phyloP scores from a whole-genome alignment of 805 yeast genomes.

The Yarrowia sp. region DNA sequence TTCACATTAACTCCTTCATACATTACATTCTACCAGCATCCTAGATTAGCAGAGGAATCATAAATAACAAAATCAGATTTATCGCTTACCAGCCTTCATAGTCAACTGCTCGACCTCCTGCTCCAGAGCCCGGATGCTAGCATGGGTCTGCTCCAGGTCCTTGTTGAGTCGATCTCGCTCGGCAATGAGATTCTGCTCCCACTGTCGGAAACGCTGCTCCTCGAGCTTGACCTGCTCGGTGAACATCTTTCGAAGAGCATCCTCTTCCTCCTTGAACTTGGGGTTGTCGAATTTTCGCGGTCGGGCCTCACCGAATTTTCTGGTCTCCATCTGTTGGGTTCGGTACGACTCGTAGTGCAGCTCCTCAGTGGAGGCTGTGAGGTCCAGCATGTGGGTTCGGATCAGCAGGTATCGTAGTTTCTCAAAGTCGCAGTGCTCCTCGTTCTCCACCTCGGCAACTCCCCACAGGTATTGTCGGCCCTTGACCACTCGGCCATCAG shows the following conservation, averaged over 20 bases:
- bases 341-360: conserved; percentile 68
- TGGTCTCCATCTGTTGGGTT: conserved; percentile 50
- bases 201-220: conserved; percentile 95
- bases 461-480: conserved; percentile 89
- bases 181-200: conserved; percentile 95
- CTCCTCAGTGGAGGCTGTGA: conserved; percentile 71
- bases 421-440: conserved; percentile 70
- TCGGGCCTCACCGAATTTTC: conserved; percentile 44
- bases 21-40: background rate
- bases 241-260: conserved; percentile 85
- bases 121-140: conserved; percentile 39
- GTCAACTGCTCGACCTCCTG: conserved; percentile 35
- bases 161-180: conserved; percentile 92
- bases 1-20: background rate
- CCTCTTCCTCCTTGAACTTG: conserved; percentile 93
- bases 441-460: conserved; percentile 74
- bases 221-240: conserved; percentile 96
- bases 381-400: conserved; percentile 69
- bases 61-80: conserved; percentile 20
- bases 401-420: conserved; percentile 62
- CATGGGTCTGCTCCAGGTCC: conserved; percentile 85
- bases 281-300: conserved; percentile 61
- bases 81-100: conserved; percentile 30
- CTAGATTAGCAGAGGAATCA: conserved; percentile 8
- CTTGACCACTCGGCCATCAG: conserved; percentile 51